Conservation (phyloP, 2,329 filamentous ascomycete genomes). For the Monosporascus ibericus region DNA sequence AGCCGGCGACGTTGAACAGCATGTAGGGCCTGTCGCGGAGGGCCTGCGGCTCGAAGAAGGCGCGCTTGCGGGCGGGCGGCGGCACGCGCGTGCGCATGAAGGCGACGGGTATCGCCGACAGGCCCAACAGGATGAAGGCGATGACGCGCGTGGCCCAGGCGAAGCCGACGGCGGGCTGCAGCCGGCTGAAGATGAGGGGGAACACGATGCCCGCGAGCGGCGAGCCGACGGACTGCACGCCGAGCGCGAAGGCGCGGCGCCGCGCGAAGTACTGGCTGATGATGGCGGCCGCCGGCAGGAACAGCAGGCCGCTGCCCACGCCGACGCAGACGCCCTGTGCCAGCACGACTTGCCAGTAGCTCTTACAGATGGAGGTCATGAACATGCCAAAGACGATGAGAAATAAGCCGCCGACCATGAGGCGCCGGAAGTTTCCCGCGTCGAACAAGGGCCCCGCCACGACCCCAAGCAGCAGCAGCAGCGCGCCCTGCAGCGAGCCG, state of each 20-base stretch:
- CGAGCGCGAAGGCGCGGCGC: slow-evolving; percentile 16
- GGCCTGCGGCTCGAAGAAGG: slow-evolving; percentile 21
- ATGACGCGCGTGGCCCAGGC: slow-evolving; percentile 41
- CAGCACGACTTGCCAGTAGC: slow-evolving; percentile 29
- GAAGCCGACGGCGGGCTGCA: slow-evolving; percentile 40
- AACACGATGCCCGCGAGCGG: slow-evolving; percentile 32
- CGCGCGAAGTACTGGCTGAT: slow-evolving; percentile 26
- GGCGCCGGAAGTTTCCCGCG: slow-evolving; percentile 23
- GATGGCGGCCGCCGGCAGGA: slow-evolving; percentile 15
- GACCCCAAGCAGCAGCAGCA: slow-evolving; percentile 26
- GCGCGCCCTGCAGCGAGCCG: slow-evolving; percentile 25
- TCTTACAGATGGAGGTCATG: slow-evolving; percentile 29
- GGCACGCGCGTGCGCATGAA: slow-evolving; percentile 23
- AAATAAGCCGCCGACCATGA: slow-evolving; percentile 17
- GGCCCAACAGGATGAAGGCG: slow-evolving; percentile 30
- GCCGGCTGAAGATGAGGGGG: slow-evolving; percentile 34
- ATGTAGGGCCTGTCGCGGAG: slow-evolving; percentile 24
- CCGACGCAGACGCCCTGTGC: slow-evolving; percentile 19
- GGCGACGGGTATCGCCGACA: slow-evolving; percentile 17
- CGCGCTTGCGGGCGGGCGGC: slow-evolving; percentile 13
- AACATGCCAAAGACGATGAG: slow-evolving; percentile 27
- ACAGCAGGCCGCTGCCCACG: slow-evolving; percentile 15
- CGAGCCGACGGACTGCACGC: slow-evolving; percentile 14
- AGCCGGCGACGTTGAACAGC: slow-evolving; percentile 15
- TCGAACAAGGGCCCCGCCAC: slow-evolving; percentile 28